Conservation (phyloP, 2,329 filamentous ascomycete species). For the Hypomyces perniciosus region DNA sequence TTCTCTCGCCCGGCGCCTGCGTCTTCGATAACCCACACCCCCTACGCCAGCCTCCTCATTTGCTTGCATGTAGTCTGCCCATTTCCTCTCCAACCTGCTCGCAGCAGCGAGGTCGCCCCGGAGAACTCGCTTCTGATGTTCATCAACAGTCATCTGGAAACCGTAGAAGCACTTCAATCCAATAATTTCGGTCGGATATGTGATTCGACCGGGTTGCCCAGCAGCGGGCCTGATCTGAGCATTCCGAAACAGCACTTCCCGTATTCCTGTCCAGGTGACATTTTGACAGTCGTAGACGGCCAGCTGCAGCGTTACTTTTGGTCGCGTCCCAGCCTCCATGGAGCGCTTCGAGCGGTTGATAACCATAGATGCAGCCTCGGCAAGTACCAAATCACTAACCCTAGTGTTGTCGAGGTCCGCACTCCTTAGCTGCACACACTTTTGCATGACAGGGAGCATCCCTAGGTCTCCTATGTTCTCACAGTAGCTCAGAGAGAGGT, state of each 20-base stretch:
- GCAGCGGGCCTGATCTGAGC: slow-evolving; percentile 58
- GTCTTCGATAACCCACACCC: slow-evolving; percentile 60
- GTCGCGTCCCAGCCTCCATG: slow-evolving; percentile 34
- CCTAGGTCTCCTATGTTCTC: slow-evolving; percentile 77
- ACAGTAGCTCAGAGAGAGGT: slow-evolving; percentile 86
- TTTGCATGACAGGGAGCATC: slow-evolving; percentile 75
- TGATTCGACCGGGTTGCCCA: slow-evolving; percentile 33
- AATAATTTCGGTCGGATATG: slow-evolving; percentile 73
- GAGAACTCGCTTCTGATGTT: slow-evolving; percentile 82
- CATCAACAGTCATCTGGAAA: slow-evolving; percentile 90
- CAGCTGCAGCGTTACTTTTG: slow-evolving; percentile 62
- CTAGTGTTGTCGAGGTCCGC: slow-evolving; percentile 92
- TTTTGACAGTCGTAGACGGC: slow-evolving; percentile 89
- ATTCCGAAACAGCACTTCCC: slow-evolving; percentile 81
- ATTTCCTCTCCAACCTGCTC: slow-evolving; percentile 76
- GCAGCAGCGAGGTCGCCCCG: slow-evolving; percentile 70
- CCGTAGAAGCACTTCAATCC: slow-evolving; percentile 89
- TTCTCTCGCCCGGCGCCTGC: slow-evolving; percentile 72
- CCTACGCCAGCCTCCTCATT: slow-evolving; percentile 72
- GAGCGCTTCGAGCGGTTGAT: slow-evolving; percentile 51
- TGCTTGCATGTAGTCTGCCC: slow-evolving; percentile 91
- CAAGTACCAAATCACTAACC: slow-evolving; percentile 77
- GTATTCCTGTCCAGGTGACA: slow-evolving; percentile 86
- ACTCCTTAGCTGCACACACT: slow-evolving; percentile 61
- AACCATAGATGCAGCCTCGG: slow-evolving; percentile 78